Conservation (phyloP, 306 rosid genomes). For the Spatholobus suberectus region DNA sequence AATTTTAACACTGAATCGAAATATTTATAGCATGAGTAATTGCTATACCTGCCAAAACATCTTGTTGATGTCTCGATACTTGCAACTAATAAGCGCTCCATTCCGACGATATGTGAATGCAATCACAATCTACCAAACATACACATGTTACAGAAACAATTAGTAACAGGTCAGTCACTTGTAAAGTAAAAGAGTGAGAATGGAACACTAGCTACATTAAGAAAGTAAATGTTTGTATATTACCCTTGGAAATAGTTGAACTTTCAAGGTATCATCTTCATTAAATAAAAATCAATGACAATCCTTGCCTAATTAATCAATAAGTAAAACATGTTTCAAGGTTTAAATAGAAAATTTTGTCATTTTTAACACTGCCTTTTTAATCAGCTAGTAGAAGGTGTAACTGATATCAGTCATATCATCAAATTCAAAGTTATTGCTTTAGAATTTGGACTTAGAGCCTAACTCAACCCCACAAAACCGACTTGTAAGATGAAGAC, state of each 20-base stretch:
- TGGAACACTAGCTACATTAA: slow-evolving; percentile 11
- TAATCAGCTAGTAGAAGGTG: slow-evolving; percentile 16
- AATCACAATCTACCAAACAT: slow-evolving; percentile 64
- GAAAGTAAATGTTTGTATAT: slow-evolving; percentile 3
- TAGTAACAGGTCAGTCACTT: slow-evolving; percentile 29
- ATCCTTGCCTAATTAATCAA: background rate
- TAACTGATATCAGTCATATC: background rate
- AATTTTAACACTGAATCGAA: slow-evolving; percentile 22
- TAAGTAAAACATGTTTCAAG: slow-evolving; percentile 7
- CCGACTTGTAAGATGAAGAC: too few species aligned
- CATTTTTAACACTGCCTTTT: background rate
- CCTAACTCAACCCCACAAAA: too few species aligned
- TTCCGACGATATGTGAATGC: slow-evolving; percentile 79
- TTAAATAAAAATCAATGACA: slow-evolving; percentile 10
- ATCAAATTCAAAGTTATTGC: slow-evolving; percentile 24
- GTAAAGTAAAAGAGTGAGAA: slow-evolving; percentile 12
- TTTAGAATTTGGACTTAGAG: too few species aligned
- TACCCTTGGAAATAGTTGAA: slow-evolving; percentile 5
- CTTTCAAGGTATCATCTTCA: background rate
- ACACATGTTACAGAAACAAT: slow-evolving; percentile 41
- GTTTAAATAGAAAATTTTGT: background rate
- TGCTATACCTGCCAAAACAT: slow-evolving; percentile 88
- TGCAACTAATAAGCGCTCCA: slow-evolving; percentile 79
- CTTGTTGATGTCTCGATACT: slow-evolving; percentile 85
- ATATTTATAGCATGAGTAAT: slow-evolving; percentile 25